Conservation (phyloP, 2,329 filamentous ascomycete species). For the Fusarium gaditjirri region DNA sequence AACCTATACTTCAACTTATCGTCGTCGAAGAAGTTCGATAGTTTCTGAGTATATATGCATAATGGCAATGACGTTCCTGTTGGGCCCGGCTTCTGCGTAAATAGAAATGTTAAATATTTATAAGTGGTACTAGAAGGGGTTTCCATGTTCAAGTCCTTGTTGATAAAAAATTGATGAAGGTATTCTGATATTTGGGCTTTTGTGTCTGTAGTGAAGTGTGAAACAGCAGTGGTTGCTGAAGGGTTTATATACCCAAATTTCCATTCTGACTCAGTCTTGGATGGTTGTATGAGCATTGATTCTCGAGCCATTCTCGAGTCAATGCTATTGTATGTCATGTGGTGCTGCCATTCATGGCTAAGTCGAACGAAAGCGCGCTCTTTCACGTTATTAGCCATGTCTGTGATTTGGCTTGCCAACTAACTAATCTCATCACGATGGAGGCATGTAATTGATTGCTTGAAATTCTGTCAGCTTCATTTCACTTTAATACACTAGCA, state of each 20-base stretch:
- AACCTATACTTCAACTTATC: neutral
- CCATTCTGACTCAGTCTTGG: neutral
- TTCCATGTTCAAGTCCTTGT: neutral
- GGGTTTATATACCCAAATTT: neutral
- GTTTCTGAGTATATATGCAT: neutral
- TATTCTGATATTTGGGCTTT: fast-evolving
- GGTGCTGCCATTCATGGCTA: neutral
- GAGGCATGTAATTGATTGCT: neutral
- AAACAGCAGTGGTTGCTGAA: neutral
- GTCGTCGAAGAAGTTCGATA: neutral
- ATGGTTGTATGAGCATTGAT: no score
- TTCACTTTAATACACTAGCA: fast-evolving
- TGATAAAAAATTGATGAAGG: neutral
- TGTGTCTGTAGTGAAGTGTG: neutral
- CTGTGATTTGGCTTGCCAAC: neutral
- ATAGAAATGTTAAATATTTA: neutral
- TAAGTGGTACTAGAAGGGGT: no score
- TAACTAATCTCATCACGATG: neutral
- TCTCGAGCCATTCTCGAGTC: fast-evolving
- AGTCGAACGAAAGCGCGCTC: neutral
- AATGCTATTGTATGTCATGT: neutral
- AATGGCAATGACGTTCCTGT: neutral
- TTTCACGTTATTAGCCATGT: neutral
- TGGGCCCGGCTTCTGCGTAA: neutral
- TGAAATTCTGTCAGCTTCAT: neutral